Conservation (phyloP, 2,329 filamentous ascomycete species). For the Trichoderma oligosporum region DNA sequence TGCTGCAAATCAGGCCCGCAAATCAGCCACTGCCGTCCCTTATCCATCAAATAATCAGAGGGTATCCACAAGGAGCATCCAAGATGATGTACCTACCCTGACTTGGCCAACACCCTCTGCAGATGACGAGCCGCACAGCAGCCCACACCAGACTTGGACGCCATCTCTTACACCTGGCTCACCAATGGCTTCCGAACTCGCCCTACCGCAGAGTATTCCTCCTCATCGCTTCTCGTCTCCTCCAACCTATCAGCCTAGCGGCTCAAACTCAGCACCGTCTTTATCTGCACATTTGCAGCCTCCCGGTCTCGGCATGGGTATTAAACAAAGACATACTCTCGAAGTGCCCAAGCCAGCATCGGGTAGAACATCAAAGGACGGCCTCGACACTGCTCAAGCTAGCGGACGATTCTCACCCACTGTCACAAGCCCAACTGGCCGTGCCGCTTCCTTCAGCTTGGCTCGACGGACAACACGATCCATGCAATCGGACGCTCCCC, state of each 20-base stretch:
- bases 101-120: constrained; percentile 18
- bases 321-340: constrained; percentile 82
- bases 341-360: constrained; percentile 72
- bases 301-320: constrained; percentile 40
- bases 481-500: constrained; percentile 75
- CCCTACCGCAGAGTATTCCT: constrained; percentile 24
- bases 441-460: constrained; percentile 79
- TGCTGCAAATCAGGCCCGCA: constrained; percentile 20
- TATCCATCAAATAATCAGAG: constrained; percentile 15
- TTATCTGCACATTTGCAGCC: constrained; percentile 52
- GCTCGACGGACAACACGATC: constrained; percentile 78
- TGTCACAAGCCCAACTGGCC: constrained; percentile 51
- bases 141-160: constrained; percentile 11
- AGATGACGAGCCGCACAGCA: constrained; percentile 20
- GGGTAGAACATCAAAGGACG: constrained; percentile 67
- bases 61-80: constrained; percentile 20
- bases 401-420: constrained; percentile 79
- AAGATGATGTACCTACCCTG: constrained; percentile 21
- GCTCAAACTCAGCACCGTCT: constrained; percentile 42
- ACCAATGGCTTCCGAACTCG: constrained; percentile 27
- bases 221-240: constrained; percentile 64
- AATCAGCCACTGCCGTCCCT: constrained; percentile 23
- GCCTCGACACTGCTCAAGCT: constrained; percentile 60
- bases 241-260: constrained; percentile 48
- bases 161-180: constrained; percentile 20